Evolutionary conservation across 2,329 filamentous ascomycete species (phyloP).

Genomic region (Arachnomyces sp.): DNA sequence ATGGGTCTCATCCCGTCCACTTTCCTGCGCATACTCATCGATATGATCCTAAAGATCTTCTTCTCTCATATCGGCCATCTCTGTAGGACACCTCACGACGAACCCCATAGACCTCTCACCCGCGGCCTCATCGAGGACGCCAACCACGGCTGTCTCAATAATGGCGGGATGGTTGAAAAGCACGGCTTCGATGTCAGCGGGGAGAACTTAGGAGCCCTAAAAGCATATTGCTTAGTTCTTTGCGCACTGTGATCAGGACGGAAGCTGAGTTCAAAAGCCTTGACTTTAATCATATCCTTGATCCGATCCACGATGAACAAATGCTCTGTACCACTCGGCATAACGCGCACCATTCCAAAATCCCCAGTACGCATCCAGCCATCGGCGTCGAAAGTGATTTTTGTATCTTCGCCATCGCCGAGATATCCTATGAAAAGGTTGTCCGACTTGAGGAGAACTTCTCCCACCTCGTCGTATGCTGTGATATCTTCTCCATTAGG

Average conservation of each 20-base stretch:
- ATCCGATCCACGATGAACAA: conserved; percentile 38
- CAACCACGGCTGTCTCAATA: too few relatives aligned
- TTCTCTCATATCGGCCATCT: too few relatives aligned
- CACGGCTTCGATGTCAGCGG: conserved; percentile 39
- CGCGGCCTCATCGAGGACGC: too few relatives aligned
- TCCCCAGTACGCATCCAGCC: conserved; percentile 23
- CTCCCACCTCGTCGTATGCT: conserved; percentile 59
- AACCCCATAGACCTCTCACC: too few relatives aligned
- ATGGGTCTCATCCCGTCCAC: too few relatives aligned
- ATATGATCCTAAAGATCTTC: too few relatives aligned
- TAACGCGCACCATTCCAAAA: conserved; percentile 13
- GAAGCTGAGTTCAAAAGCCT: conserved; percentile 10
- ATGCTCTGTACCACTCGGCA: conserved; percentile 13
- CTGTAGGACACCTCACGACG: too few relatives aligned
- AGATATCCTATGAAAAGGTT: conserved; percentile 68
- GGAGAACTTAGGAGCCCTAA: conserved; percentile 41
- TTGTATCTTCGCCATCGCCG: conserved; percentile 67
- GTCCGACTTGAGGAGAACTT: conserved; percentile 65
- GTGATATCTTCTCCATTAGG: conserved; percentile 58
- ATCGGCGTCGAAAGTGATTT: conserved; percentile 54
- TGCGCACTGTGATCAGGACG: neutral
- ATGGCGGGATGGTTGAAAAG: too few relatives aligned
- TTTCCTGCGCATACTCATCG: too few relatives aligned
- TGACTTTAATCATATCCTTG: conserved; percentile 24
- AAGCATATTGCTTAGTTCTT: conserved; percentile 1